Evolutionary conservation across 2,329 filamentous ascomycete species (phyloP), one percentile per base, ranked within the genome.

Genomic region (Pseudovirgaria hyperparasitica): DNA sequence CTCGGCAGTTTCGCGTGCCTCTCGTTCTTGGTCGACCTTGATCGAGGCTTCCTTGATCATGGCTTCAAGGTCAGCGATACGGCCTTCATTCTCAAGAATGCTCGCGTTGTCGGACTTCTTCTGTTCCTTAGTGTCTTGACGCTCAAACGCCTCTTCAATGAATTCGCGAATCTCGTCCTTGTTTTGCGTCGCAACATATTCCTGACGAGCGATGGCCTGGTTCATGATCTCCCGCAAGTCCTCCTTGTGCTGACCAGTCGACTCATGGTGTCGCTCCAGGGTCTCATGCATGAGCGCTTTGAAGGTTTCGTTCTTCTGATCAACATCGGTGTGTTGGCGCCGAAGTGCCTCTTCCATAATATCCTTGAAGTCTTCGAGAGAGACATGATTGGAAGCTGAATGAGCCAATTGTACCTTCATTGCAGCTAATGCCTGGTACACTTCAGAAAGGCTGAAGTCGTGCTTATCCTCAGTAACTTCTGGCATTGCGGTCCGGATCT

Each of bases 341-440:
- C 43, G 46, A 19, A 56, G 43, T 2, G 51, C 52, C 27, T 54
- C 48, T 15, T 54, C 52, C 27, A 51, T 43, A 16, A 48, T 39
- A 30, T 50, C 40, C 29, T 47, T 37, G 23, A 54, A 39, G 33
- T 64, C 58, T 17, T 63, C 58, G 26, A 60, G 51, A 26, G 62
- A 54, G 4, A 62, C 42, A 29, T 57, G 57, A 9, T 52, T 46
- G 13, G 54, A 58, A 4, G 57, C 58, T 26, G 58, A 55, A 29
- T 57, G 52, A 10, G 57, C 58, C 32, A 63, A 58, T 2, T 59
- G 60, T 22, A 58, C 52, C 34, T 63, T 63, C 42, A 65, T 52
- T 30, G 61, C 60, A 16, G 56, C 56, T 21, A 65, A 48, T 8
- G 58, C 52, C 33, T 62, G 54, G 33, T 62, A 60, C 16, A 57